Evolutionary conservation across 2,329 filamentous ascomycete genomes (phyloP), one percentile per base, ranked within the genome.

Genomic region (Colletotrichum eleusines): DNA sequence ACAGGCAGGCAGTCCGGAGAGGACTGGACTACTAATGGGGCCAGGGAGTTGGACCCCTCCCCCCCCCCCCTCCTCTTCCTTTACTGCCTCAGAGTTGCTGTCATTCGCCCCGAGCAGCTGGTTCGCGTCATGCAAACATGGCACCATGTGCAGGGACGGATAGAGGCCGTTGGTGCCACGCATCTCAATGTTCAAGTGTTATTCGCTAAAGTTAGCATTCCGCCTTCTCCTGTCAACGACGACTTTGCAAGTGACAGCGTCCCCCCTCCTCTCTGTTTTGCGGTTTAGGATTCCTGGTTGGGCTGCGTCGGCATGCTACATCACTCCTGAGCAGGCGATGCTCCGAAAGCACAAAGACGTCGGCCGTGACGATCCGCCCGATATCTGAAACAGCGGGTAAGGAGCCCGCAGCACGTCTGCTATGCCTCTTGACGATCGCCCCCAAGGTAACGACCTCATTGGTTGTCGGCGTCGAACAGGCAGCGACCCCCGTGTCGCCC

Each of bases 381-480:
- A 53, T 58, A 68, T 71, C 58, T 71, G 68, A 71, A 71, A 71
- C 68, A 71, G 68, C 58, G 63, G 68, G 57, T 58, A 67, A 67
- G 68, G 51, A 58, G 68, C 57, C 57, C 58, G 63, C 68, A 62
- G 68, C 57, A 53, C n/a, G 44, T 54, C 61, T 53, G 63, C 63
- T 60, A 51, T 68, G 58, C 51, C 57, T 55, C 33, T 62, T n/a
- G 63, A 38, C 42, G 57, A 68, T 71, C 50, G 50, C 26, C 33
- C 44, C 31, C 55, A 31, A 58, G 33, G 23, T n/a, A 42, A 62
- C 33, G 26, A 38, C 35, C 31, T 62, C 33, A 62, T 53, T 62
- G 35, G 26, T 55, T 55, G n/a, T 62, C 38, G 62, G 51, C 28
- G 18, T 42, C 42, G 26, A 66, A 66, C 31, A 14, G 53, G 31